Evolutionary conservation across 495 filamentous ascomycete species (phyloP), one percentile per base, ranked within the genome.

Genomic region (Evernia prunastri): DNA sequence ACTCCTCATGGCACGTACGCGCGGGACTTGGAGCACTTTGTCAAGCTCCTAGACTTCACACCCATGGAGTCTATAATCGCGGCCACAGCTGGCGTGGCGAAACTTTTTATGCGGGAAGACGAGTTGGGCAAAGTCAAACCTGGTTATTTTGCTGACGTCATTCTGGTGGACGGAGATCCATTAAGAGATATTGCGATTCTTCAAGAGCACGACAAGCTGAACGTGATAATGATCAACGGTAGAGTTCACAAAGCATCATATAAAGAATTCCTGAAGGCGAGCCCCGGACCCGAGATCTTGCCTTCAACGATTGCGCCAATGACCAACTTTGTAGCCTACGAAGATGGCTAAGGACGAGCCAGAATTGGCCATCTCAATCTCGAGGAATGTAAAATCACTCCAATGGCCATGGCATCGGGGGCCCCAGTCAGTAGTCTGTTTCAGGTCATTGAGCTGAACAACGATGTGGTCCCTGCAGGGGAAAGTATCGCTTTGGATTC

Each of bases 1-100:
- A 78, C 77, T 27, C 80, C 78, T 4, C 79, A 82, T 36, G 80
- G 80, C 5, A 82, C 78, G 0, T 82, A 81, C 63, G 78, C 80
- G 0, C 70, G 75, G 3, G 80, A 82, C 60, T 71, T 82, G n/a
- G 76, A 73, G 33, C 80, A 82, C 61, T 82, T 83, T 59, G 76
- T 79, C n/a, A 77, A 81, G 45, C 71, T 79, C 0, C 72, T 83
- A 20, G 77, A 72, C 18, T 42, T 42, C 40, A 42, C 40, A 20
- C 15, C 15, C 40, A 42, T 42, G 40, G 17, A 42, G 40, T 39
- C 40, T 20, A 42, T 42, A 13, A 18, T 42, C 8, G 40, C 40
- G 40, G 40, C 40, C 13, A 42, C 40, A 20, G 40, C 40, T 18
- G 40, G 40, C 0, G 40, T 42, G 17, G 40, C 40, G 8, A 42